Conservation (phyloP, 768 basidiomycete genomes). For the Mrakia gelida region DNA sequence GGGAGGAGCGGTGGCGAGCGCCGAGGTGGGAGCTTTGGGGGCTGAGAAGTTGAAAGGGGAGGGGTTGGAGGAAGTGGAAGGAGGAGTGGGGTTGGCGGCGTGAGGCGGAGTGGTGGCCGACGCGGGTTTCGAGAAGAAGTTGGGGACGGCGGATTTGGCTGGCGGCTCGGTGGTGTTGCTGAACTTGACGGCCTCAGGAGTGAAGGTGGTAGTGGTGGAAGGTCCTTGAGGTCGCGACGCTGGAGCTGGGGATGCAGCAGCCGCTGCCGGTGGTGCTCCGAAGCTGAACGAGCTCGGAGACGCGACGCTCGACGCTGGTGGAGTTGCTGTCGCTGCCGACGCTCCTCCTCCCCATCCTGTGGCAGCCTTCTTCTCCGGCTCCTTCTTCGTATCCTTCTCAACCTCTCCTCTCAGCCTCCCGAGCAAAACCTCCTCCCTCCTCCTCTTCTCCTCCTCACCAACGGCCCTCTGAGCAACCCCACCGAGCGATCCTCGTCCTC, state of each 20-base stretch:
- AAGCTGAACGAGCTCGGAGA: neutral
- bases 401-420: slow-evolving; percentile 15
- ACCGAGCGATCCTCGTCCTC: neutral
- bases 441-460: slow-evolving; percentile 22
- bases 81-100: neutral
- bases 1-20: slow-evolving; percentile 2
- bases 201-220: neutral
- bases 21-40: neutral
- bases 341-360: neutral
- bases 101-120: slow-evolving; percentile 3
- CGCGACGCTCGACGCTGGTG: neutral
- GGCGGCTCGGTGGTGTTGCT: neutral
- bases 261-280: neutral
- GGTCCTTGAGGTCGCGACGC: neutral
- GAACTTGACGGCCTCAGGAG: neutral
- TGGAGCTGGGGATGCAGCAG: neutral
- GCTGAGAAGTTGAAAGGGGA: neutral
- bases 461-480: slow-evolving; percentile 12
- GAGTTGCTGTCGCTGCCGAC: neutral
- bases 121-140: slow-evolving; percentile 21
- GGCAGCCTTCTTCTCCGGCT: slow-evolving; percentile 16
- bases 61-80: neutral
- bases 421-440: slow-evolving; percentile 20
- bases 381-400: slow-evolving; percentile 11
- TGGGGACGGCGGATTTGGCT: slow-evolving; percentile 5